Evolutionary conservation across 495 filamentous ascomycete species (phyloP), one percentile per base, ranked within the genome.

Genomic region (Antarctomyces pellizariae): DNA sequence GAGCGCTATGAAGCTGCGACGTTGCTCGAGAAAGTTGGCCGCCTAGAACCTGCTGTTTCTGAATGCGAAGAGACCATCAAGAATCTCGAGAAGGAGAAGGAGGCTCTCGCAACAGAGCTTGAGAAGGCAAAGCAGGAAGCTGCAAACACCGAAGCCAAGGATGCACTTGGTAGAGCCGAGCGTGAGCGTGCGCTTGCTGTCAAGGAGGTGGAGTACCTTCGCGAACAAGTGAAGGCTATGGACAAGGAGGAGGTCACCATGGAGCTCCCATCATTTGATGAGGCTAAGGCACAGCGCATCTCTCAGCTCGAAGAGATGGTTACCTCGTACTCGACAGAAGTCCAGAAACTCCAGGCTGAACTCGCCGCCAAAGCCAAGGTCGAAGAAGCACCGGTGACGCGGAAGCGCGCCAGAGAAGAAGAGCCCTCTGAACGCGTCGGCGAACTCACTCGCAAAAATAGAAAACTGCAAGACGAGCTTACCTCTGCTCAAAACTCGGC

Each of bases 151-250:
- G 61, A 62, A 19, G 57, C 56, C 28, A 75, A 69, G 42, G 54
- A 64, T n/a, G 63, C 73, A 23, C 58, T 82, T 13, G 53, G 65
- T 4, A 31, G 64, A 1, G n/a, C n/a, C n/a, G 84, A 99, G 41
- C 58, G 84, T 19, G 83, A 93, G 43, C 71, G 76, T 31, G 64
- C 64, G 4, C 60, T 95, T 2, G 79, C 79, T 3, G 48, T 78
- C 12, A 91, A 91, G 40, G 89, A 99, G 44, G 77, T 89, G 4
- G 78, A 93, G 35, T 86, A 84, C 44, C 59, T 99, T 5, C 74
- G 89, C 9, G 84, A 75, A 3, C 86, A 99, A 40, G 53, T 93
- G 13, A 89, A 90, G 45, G 72, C 74, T 0, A 91, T 83, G 31
- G 84, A 92, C 34, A 63, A 68, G 13, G 89, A 95, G 48, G 83